Conservation (phyloP, 108 stramenopile species). For the Schizochytrium sp. region DNA sequence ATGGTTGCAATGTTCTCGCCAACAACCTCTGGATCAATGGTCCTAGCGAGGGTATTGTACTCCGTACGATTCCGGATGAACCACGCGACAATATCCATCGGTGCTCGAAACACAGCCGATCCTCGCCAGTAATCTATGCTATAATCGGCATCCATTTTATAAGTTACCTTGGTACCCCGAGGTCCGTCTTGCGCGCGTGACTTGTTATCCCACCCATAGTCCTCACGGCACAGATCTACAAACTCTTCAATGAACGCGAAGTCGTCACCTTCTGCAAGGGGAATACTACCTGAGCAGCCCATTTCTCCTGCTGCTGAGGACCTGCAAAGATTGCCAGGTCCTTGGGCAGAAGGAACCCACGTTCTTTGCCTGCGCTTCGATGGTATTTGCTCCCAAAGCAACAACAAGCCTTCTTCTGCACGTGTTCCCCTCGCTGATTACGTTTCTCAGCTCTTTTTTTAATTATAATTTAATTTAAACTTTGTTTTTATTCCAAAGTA, state of each 20-base stretch:
- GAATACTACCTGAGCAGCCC: constrained; percentile 29
- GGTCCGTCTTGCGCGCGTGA: not conserved
- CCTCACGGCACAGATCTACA: not conserved
- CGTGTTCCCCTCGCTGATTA: too few species aligned
- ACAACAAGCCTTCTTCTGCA: too few species aligned
- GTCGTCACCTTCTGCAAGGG: not conserved
- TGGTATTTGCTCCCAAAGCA: too few species aligned
- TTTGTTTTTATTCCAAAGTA: too few species aligned
- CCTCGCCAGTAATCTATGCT: constrained; percentile 18
- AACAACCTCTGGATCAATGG: constrained; percentile 24
- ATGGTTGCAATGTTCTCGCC: not conserved
- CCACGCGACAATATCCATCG: constrained; percentile 47
- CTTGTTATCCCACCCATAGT: not conserved
- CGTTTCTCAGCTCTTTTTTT: too few species aligned
- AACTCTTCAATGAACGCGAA: not conserved
- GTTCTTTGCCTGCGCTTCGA: not conserved
- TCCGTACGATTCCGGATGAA: constrained; percentile 35
- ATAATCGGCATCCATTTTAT: not conserved
- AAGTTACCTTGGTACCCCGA: not conserved
- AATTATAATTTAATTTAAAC: too few species aligned
- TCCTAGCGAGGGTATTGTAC: constrained; percentile 52
- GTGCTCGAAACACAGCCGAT: not conserved
- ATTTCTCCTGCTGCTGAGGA: not conserved
- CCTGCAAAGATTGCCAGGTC: too few species aligned
- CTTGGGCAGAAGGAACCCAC: not conserved